phyloP scores from a whole-genome alignment of 2,329 filamentous ascomycete species.

The Metarhizium humberi region DNA sequence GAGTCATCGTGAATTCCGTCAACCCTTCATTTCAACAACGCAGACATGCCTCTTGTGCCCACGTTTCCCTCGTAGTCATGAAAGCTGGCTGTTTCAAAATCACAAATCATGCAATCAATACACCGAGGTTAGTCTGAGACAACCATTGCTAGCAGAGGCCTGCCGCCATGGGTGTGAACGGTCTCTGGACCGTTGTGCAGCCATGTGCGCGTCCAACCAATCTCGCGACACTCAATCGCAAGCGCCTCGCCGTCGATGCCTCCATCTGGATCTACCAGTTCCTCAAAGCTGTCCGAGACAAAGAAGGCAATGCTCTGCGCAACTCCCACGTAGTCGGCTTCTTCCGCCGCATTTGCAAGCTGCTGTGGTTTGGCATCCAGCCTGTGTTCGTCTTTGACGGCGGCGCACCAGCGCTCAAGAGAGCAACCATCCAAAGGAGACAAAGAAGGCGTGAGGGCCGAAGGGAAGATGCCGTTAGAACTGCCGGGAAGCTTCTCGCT shows the following conservation, averaged over 20 bases:
- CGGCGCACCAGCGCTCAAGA: slow-evolving; percentile 81
- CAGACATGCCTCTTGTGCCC: neutral
- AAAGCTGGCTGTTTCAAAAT: neutral
- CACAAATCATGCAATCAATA: neutral
- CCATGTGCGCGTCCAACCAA: slow-evolving; percentile 94
- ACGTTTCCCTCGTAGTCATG: neutral
- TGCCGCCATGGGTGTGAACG: slow-evolving; percentile 81
- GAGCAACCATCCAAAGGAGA: slow-evolving; percentile 75
- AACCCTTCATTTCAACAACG: no score
- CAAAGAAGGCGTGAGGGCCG: slow-evolving; percentile 77
- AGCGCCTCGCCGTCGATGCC: slow-evolving; percentile 92
- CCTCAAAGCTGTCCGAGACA: slow-evolving; percentile 95
- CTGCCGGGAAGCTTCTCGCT: slow-evolving; percentile 82
- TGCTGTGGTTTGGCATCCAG: slow-evolving; percentile 91
- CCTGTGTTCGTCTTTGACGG: slow-evolving; percentile 98
- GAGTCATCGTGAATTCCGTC: neutral
- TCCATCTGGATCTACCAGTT: slow-evolving; percentile 99
- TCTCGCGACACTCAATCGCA: slow-evolving; percentile 90
- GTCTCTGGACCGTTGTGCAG: slow-evolving; percentile 92
- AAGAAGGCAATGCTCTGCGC: slow-evolving; percentile 91
- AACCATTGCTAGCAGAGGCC: neutral
- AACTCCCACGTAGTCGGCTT: slow-evolving; percentile 97
- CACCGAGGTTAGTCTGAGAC: neutral
- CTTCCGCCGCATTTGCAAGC: slow-evolving; percentile 95
- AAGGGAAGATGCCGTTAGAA: slow-evolving; percentile 84